Base-by-base conservation (phyloP, 495 filamentous ascomycete species). In the Tuber umbilicatum region DNA sequence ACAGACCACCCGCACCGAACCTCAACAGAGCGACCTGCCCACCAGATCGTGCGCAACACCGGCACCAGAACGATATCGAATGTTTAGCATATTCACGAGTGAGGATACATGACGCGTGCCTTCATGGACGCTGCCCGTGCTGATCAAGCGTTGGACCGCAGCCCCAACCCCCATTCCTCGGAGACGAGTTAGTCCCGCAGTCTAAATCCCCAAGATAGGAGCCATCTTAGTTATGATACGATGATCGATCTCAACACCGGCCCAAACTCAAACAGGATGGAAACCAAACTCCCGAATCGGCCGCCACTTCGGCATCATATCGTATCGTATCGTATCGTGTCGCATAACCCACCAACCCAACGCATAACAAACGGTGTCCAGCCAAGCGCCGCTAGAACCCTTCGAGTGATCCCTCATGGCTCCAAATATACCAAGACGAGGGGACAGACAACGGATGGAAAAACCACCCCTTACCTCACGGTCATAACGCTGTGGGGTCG, bases 331-430 rank as follows among this genome's bases (percentile, higher is more conserved):
- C 27, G 55, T 16, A 35, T 64, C 50, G 27, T 27, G 17, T 31
- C n/a, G 12, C 27, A 17, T 64, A 31, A 19, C 55, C 27, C 55
- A 27, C 7, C 5, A 64, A 64, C 27, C 16, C 5, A 35, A 35
- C 31, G 27, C 27, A 64, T 64, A 31, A 64, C 31, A 64, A 17
- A 47, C 0, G n/a, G 27, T 4, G 0, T 10, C 12, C 35, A 60
- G 50, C 55, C 12, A 17, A 14, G 27, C 27, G 35, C 55, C 55
- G 55, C n/a, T 31, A 64, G 55, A 64, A 31, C 27, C 7, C 27
- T 64, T 64, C 55, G 55, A 64, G 55, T 64, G 55, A 64, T 64
- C n/a, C 55, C 55, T 64, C 12, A 27, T 64, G 55, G 55, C 4
- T 31, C n/a, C n/a, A n/a, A n/a, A n/a, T n/a, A 64, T 64, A 31